These are phyloP conservation scores for Pleurotus platypus DNA, from an alignment of 768 basidiomycete genomes.

Conservation along the genomic window DNA sequence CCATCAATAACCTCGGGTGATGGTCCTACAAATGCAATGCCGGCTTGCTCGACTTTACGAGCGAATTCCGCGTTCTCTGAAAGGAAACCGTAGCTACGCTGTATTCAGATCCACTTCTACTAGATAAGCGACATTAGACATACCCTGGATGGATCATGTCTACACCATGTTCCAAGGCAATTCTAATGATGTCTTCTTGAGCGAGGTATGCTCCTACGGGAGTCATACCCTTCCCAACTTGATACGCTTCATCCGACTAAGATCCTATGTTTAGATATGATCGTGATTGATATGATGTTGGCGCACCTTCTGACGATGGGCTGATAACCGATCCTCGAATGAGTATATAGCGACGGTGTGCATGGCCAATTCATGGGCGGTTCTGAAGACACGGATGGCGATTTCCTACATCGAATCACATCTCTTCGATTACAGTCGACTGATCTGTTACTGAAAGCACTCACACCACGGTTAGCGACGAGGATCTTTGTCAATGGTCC, in stretches of 20 bases:
- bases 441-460: constrained; percentile 22
- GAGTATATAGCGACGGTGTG: constrained; percentile 99
- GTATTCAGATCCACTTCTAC: not conserved
- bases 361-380: constrained; percentile 98
- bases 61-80: constrained; percentile 97
- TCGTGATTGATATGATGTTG: not conserved
- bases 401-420: constrained; percentile 70
- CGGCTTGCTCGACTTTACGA: constrained; percentile 96
- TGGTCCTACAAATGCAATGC: constrained; percentile 95
- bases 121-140: constrained; percentile 14
- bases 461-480: constrained; percentile 87
- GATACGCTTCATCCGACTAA: constrained; percentile 97
- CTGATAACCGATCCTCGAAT: constrained; percentile 92
- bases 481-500: constrained; percentile 90
- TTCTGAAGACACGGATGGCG: constrained; percentile 97
- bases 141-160: constrained; percentile 99
- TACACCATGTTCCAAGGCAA: constrained; percentile 96
- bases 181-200: constrained; percentile 94
- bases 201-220: constrained; percentile 97
- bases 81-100: constrained; percentile 87
- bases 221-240: constrained; percentile 93
- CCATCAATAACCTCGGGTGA: constrained; percentile 95
- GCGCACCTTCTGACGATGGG: constrained; percentile 92
- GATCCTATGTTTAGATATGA: not conserved
- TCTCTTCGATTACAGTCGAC: constrained; percentile 5